Conservation (phyloP, 495 filamentous ascomycete species). For the Lepraria neglecta region DNA sequence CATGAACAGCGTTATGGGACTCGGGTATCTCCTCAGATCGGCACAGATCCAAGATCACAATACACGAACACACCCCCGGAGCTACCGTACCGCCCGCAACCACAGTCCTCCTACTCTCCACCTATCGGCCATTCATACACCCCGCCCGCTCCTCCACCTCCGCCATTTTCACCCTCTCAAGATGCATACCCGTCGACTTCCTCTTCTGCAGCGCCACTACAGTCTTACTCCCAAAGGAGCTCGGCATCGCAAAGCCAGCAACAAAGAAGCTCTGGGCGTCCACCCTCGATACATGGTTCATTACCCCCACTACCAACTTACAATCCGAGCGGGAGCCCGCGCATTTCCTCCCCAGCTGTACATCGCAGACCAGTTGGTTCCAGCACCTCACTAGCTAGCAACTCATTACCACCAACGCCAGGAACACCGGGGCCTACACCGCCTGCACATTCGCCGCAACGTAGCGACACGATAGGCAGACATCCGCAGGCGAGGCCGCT, state of each 20-base stretch:
- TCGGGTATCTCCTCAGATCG: conserved; percentile 33
- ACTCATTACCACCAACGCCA: conserved; percentile 35
- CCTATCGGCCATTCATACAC: conserved; percentile 23
- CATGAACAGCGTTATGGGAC: conserved; percentile 45
- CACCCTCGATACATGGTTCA: conserved; percentile 20
- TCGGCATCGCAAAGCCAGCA: conserved; percentile 16
- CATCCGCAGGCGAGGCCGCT: conserved; percentile 57
- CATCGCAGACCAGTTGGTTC: conserved; percentile 30
- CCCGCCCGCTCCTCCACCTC: conserved; percentile 32
- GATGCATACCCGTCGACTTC: conserved; percentile 25
- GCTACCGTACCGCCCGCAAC: conserved; percentile 33
- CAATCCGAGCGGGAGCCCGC: conserved; percentile 17
- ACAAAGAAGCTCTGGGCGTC: conserved; percentile 14
- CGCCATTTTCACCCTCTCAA: conserved; percentile 29
- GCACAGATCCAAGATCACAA: conserved; percentile 20
- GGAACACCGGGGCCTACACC: conserved; percentile 38
- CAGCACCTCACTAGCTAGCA: conserved; percentile 37
- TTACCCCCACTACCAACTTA: conserved; percentile 21
- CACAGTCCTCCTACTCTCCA: conserved; percentile 19
- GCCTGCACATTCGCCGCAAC: conserved; percentile 42
- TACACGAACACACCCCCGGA: conserved; percentile 17
- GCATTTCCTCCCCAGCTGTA: conserved; percentile 35
- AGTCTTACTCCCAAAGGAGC: conserved; percentile 18
- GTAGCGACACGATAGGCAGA: conserved; percentile 49
- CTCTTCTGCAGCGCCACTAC: conserved; percentile 10